Percentiles rank a stretch among this genome's conserved stretches.
Conservation (phyloP, 306 rosid genomes). For the Chamaecrista fasciculata region DNA sequence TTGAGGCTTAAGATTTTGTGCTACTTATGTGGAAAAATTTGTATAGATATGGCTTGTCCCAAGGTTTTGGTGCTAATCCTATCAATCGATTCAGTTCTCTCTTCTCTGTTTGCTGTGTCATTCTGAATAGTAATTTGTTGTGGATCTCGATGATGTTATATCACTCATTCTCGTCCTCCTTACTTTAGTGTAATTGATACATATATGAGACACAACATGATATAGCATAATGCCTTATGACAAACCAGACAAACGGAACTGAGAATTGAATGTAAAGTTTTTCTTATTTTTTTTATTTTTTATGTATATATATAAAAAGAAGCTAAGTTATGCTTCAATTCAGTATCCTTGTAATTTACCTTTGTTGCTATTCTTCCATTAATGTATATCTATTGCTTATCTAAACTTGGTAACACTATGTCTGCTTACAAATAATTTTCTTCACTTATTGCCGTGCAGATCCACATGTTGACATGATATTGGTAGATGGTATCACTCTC, state of each 20-base stretch:
- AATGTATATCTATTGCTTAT: constrained; percentile 4
- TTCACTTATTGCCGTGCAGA: constrained; percentile 49
- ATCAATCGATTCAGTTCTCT: background rate
- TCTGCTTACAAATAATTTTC: constrained; percentile 18
- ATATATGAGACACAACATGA: too few species aligned
- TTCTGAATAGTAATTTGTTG: too few species aligned
- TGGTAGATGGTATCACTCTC: constrained; percentile 86
- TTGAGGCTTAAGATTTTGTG: background rate
- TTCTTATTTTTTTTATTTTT: too few species aligned
- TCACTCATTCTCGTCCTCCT: background rate
- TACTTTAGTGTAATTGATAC: background rate
- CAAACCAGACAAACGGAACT: too few species aligned
- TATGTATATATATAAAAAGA: too few species aligned
- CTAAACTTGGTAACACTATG: background rate
- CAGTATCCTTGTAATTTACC: background rate
- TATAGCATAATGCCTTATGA: too few species aligned
- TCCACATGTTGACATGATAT: constrained; percentile 76
- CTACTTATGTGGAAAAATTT: background rate
- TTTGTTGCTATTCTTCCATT: background rate
- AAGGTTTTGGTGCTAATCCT: background rate
- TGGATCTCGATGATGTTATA: too few species aligned
- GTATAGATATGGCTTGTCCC: background rate
- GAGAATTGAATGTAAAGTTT: too few species aligned
- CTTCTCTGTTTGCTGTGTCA: background rate
- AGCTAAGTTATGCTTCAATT: background rate